Evolutionary conservation across 306 rosid species (phyloP), one percentile per base, ranked within the genome.

Genomic region (Vigna angularis): DNA sequence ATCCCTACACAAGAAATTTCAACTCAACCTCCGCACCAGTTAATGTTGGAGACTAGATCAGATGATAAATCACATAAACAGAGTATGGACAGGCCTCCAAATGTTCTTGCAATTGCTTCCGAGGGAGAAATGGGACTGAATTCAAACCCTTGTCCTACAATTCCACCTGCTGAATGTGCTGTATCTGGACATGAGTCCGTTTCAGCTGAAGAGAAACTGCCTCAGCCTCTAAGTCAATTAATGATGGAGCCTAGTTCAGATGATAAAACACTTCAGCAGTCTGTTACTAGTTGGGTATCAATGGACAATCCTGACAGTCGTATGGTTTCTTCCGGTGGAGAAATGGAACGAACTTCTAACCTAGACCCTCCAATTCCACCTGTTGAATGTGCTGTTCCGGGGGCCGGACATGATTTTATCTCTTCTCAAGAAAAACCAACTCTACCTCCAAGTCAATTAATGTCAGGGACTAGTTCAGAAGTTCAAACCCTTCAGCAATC

Each of bases 71-170:
- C 69, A 17, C 75, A 56, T 65, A 74, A 84, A 57, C 76, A 84
- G 51, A 68, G 88, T 24, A 68, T 53, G 45, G 94, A 66, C 73
- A 73, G 74, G 66, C 75, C 76, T 71, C 84, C 56, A 57, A 51
- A 73, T 73, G 70, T 59, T 89, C 20, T 24, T 22, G 70, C 50
- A 57, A 79, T 75, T 75, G 68, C 75, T 66, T 76, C 79, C 15
- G 91, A 76, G 72, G 87, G 85, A 84, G 90, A 86, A 73, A 64
- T 67, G 67, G 66, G 56, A 75, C 75, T 75, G 28, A 53, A 76
- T 73, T 77, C 86, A 53, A 83, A 66, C 57, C 75, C 82, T 16
- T 76, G 56, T 67, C 77, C 83, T 10, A 66, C 83, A 42, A 36
- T 44, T 71, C 82, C 78, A n/a, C 80, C 79, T 63, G 68, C 52